Evolutionary conservation across 495 filamentous ascomycete genomes (phyloP).

Genomic region (Letharia columbiana): DNA sequence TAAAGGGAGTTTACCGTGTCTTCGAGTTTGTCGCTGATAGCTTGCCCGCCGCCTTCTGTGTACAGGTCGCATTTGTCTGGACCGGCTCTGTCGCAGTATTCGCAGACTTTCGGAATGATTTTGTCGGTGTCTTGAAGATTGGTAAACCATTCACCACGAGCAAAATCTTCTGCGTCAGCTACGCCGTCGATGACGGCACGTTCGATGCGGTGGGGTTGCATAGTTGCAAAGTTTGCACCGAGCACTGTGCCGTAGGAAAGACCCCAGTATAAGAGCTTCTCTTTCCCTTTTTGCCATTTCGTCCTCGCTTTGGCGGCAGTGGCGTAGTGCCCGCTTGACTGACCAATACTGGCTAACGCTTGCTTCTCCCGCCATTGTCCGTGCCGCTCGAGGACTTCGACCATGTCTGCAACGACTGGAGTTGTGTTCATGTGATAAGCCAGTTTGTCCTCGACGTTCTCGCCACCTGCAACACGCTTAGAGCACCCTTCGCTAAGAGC

Average conservation of each 20-base stretch:
- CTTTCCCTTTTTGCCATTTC: constrained; percentile 19
- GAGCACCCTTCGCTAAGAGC: constrained; percentile 30
- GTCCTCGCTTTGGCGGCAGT: neutral
- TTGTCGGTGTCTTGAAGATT: constrained; percentile 43
- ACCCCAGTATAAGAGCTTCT: constrained; percentile 52
- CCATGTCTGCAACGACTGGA: constrained; percentile 42
- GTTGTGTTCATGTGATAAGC: constrained; percentile 42
- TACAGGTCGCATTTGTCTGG: constrained; percentile 34
- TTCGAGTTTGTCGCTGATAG: constrained; percentile 37
- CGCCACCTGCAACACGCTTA: constrained; percentile 7
- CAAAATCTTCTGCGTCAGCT: constrained; percentile 43
- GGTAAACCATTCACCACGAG: constrained; percentile 33
- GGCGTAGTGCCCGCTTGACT: neutral
- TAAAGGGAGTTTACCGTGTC: constrained; percentile 34
- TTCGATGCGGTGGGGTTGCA: constrained; percentile 44
- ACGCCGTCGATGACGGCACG: constrained; percentile 48
- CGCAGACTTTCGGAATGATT: constrained; percentile 39
- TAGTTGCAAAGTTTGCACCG: constrained; percentile 47
- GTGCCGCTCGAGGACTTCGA: constrained; percentile 45
- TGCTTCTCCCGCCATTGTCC: constrained; percentile 34
- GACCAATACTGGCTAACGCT: constrained; percentile 6
- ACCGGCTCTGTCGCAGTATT: constrained; percentile 41
- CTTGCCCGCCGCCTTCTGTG: constrained; percentile 27
- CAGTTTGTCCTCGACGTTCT: constrained; percentile 29
- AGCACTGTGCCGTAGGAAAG: constrained; percentile 63